These are phyloP conservation scores for Vitis hybrid DNA, from an alignment of 177 flowering plant genomes.

Conservation along the genomic window DNA sequence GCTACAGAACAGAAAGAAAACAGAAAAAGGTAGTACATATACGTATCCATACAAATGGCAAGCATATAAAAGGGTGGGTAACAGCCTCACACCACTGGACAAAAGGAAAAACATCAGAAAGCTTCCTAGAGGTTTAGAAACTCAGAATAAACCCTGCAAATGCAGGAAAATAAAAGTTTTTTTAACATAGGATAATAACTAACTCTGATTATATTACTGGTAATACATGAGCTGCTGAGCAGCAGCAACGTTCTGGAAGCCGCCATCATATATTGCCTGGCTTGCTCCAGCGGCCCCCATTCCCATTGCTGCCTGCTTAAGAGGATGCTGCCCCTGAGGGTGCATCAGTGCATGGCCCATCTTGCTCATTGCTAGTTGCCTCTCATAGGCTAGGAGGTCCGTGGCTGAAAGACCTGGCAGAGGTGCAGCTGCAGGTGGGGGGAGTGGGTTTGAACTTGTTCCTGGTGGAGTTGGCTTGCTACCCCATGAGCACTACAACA, in stretches of 20 bases:
- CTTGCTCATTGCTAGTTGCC: constrained; percentile 84
- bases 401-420: constrained; percentile 60
- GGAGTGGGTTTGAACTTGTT: constrained; percentile 80
- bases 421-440: constrained; percentile 85
- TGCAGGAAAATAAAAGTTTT: constrained; percentile 10
- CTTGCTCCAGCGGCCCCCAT: constrained; percentile 85
- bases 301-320: constrained; percentile 78
- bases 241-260: constrained; percentile 77
- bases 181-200: not conserved
- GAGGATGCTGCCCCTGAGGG: constrained; percentile 67
- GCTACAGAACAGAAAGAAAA: constrained; percentile 2
- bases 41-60: constrained; percentile 21
- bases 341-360: constrained; percentile 82
- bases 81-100: constrained; percentile 19
- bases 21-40: constrained; percentile 4
- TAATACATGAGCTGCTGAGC: constrained; percentile 99
- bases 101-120: constrained; percentile 12
- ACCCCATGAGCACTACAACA: constrained; percentile 92
- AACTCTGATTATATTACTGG: constrained; percentile 29
- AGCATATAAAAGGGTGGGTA: constrained; percentile 6
- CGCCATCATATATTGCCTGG: constrained; percentile 91
- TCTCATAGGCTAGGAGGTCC: constrained; percentile 78
- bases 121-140: constrained; percentile 14
- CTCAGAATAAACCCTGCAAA: constrained; percentile 17
- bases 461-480: constrained; percentile 98